Base-by-base conservation (phyloP, 768 basidiomycete genomes). In the Boletus subcaerulescens region DNA sequence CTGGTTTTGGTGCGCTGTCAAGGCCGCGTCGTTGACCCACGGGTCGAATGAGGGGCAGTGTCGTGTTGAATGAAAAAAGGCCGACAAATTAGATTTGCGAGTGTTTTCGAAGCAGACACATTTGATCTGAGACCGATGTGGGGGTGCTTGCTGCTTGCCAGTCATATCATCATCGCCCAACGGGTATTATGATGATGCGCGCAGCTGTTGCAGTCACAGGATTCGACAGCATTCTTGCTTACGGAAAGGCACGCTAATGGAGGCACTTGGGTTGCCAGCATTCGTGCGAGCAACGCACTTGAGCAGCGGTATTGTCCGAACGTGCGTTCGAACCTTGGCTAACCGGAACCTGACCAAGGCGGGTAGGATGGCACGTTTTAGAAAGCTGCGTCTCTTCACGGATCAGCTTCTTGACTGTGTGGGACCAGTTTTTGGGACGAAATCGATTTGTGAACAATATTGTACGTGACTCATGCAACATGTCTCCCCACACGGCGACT, bases 401-500 rank as follows among this genome's bases (percentile, higher is more conserved):
- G 52, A 55, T 63, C 53, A 51, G 31, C 51, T 45, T 56, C 42
- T 33, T 45, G 4, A 44, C 43, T 59, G 26, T 45, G 39, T 39
- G 44, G 44, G 47, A 53, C 20, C 53, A 49, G 41, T 44, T 51
- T 63, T 64, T 22, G 41, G 47, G 45, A 47, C 42, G 44, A 47
- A 46, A 50, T 50, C 31, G 56, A 52, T 52, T 29, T 52, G 44
- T 44, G 50, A 32, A 47, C 5, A 49, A 55, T 60, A 20, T 20
- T 20, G 3, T 20, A 64, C 63, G 63, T 24, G 20, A 20, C 20
- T 64, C 64, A 66, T n/a, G n/a, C n/a, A n/a, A n/a, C n/a, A n/a
- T 63, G 56, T 46, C 56, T 47, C 60, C 54, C 63, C 54, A 53
- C 63, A 62, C 56, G 62, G 63, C 60, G 52, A 58, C 50, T 58